These are phyloP conservation scores for Crepidotus variabilis DNA, from an alignment of 768 basidiomycete genomes.

Conservation along the genomic window DNA sequence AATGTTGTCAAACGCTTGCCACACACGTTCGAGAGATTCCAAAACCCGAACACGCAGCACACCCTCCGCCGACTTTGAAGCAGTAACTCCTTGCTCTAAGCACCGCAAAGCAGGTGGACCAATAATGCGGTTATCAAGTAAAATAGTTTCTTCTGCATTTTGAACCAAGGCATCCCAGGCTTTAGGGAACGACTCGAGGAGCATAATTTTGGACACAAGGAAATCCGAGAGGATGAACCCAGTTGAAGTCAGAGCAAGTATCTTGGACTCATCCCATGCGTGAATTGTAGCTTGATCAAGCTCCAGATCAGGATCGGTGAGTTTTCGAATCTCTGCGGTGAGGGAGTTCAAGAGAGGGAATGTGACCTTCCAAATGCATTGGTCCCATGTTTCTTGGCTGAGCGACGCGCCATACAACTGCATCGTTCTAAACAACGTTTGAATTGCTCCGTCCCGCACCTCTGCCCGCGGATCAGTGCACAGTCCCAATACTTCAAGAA, in stretches of 20 bases:
- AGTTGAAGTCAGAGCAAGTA: slow-evolving; percentile 78
- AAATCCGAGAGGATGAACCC: slow-evolving; percentile 85
- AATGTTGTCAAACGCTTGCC: slow-evolving; percentile 66
- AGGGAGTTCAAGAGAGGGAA: slow-evolving; percentile 81
- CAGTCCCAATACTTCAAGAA: slow-evolving; percentile 78
- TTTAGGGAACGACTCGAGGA: slow-evolving; percentile 61
- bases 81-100: slow-evolving; percentile 73
- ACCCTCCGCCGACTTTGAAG: slow-evolving; percentile 39
- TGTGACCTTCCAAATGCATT: slow-evolving; percentile 87
- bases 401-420: slow-evolving; percentile 90
- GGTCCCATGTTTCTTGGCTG: slow-evolving; percentile 80
- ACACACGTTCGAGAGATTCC: slow-evolving; percentile 56
- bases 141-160: slow-evolving; percentile 67
- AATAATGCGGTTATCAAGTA: slow-evolving; percentile 62
- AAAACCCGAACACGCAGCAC: slow-evolving; percentile 40
- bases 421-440: slow-evolving; percentile 91
- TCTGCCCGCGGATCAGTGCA: slow-evolving; percentile 83
- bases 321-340: slow-evolving; percentile 49
- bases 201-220: slow-evolving; percentile 67
- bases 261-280: slow-evolving; percentile 86
- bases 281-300: slow-evolving; percentile 25
- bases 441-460: slow-evolving; percentile 90
- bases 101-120: slow-evolving; percentile 85
- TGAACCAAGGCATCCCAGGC: slow-evolving; percentile 75
- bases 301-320: slow-evolving; percentile 21